Percentiles rank a stretch among this genome's conserved stretches.
phyloP scores from a whole-genome alignment of 2,329 filamentous ascomycete genomes.

The Calonectria crousiana region DNA sequence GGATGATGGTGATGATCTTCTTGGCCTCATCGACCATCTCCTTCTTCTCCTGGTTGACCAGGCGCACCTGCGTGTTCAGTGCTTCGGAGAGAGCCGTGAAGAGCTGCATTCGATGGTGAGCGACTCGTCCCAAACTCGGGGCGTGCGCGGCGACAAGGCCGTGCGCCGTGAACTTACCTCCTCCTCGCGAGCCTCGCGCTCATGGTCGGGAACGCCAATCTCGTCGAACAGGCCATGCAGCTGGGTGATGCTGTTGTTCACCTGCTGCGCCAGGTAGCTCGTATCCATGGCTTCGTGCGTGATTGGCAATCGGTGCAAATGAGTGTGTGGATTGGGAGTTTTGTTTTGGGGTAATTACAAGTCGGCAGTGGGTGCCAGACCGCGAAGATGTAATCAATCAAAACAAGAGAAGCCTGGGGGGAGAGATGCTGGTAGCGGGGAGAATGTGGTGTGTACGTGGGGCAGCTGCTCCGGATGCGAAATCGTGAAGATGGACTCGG shows the following conservation, averaged over 20 bases:
- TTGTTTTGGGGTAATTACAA: slow-evolving; percentile 25
- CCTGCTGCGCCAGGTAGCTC: slow-evolving; percentile 92
- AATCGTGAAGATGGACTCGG: slow-evolving; percentile 28
- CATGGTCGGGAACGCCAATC: slow-evolving; percentile 94
- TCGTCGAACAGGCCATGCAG: slow-evolving; percentile 97
- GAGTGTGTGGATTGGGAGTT: slow-evolving; percentile 24
- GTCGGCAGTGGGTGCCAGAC: slow-evolving; percentile 19
- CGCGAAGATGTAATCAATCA: slow-evolving; percentile 16
- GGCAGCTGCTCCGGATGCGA: slow-evolving; percentile 33
- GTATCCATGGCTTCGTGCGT: slow-evolving; percentile 77
- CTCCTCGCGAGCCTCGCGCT: slow-evolving; percentile 88
- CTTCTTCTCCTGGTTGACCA: slow-evolving; percentile 90
- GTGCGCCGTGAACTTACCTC: slow-evolving; percentile 72
- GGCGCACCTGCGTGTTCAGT: slow-evolving; percentile 87
- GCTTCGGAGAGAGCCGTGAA: slow-evolving; percentile 93
- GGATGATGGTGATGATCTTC: slow-evolving; percentile 84
- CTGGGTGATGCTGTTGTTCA: slow-evolving; percentile 92
- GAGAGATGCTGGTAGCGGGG: slow-evolving; percentile 15
- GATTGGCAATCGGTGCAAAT: slow-evolving; percentile 23
- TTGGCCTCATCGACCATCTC: slow-evolving; percentile 91
- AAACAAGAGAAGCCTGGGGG: slow-evolving; percentile 19
- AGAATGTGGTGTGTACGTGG: slow-evolving; percentile 1
- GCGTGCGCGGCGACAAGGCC: neutral
- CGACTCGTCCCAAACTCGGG: neutral
- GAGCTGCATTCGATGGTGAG: slow-evolving; percentile 66